phyloP scores from a whole-genome alignment of 75 land plant genomes.

The Ceratopteris richardii region DNA sequence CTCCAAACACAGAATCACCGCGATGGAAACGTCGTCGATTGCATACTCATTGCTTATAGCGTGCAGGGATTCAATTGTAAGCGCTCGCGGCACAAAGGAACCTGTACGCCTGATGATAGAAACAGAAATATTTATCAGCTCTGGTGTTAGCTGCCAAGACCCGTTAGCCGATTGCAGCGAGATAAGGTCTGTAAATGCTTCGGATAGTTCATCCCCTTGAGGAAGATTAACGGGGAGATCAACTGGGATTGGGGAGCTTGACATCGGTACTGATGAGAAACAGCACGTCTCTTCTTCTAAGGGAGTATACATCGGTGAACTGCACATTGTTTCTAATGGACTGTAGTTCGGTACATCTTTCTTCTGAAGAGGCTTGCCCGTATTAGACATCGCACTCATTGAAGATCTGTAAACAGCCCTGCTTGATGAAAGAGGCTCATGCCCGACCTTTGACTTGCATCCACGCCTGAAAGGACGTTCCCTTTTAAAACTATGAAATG shows the following conservation, averaged over 20 bases:
- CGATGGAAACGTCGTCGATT: neutral
- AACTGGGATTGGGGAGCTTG: neutral
- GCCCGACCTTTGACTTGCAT: no score
- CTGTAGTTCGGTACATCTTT: no score
- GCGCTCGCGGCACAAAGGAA: neutral
- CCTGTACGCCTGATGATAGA: neutral
- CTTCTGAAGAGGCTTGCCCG: no score
- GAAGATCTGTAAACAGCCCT: no score
- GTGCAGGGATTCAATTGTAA: neutral
- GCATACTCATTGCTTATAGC: neutral
- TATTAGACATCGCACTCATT: no score
- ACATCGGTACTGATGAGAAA: neutral
- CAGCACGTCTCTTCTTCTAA: no score
- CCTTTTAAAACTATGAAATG: neutral
- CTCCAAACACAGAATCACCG: neutral
- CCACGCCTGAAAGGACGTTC: neutral
- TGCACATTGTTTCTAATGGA: no score
- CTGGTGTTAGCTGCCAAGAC: neutral
- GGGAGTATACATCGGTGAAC: no score
- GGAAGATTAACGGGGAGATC: neutral
- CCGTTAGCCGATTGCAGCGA: neutral
- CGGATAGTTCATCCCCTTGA: neutral
- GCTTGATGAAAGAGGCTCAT: no score
- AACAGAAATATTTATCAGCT: neutral
- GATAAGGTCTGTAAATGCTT: neutral